Evolutionary conservation across 1,139 yeast species (phyloP).

Genomic region (Kodamaea plutei): DNA sequence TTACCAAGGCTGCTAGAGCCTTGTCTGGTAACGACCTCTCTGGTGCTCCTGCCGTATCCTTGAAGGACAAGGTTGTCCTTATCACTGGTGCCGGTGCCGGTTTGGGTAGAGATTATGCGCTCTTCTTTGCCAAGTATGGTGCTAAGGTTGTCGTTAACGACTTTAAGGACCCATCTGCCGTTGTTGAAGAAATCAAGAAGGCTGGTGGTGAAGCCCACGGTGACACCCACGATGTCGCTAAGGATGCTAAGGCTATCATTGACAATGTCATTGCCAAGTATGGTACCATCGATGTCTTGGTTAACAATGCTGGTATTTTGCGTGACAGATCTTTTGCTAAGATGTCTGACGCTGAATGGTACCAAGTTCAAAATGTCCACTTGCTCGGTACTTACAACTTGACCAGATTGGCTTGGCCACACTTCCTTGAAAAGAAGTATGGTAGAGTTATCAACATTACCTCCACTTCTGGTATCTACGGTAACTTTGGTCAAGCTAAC

Average conservation of each 20-base stretch:
- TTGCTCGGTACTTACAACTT: slow-evolving; percentile 77
- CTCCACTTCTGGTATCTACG: slow-evolving; percentile 95
- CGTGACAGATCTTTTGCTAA: slow-evolving; percentile 87
- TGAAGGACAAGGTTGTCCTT: slow-evolving; percentile 82
- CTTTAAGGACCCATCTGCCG: slow-evolving; percentile 68
- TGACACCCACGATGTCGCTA: slow-evolving; percentile 77
- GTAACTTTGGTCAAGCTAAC: slow-evolving; percentile 96
- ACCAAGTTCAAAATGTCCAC: slow-evolving; percentile 76
- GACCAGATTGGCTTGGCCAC: slow-evolving; percentile 91
- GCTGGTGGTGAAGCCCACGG: slow-evolving; percentile 85
- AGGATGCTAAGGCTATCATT: slow-evolving; percentile 71
- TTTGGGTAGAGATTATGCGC: slow-evolving; percentile 87
- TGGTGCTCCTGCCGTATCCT: slow-evolving; percentile 48
- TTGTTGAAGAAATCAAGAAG: slow-evolving; percentile 71
- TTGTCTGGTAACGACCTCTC: slow-evolving; percentile 55
- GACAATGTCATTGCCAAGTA: slow-evolving; percentile 72
- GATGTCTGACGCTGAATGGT: slow-evolving; percentile 84
- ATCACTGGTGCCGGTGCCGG: slow-evolving; percentile 98
- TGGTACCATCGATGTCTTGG: slow-evolving; percentile 81
- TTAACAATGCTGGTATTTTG: slow-evolving; percentile 93
- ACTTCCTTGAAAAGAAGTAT: slow-evolving; percentile 68
- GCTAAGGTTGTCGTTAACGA: slow-evolving; percentile 96
- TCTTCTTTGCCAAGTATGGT: slow-evolving; percentile 81
- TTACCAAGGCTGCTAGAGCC: slow-evolving; percentile 48
- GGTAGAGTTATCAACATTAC: slow-evolving; percentile 88